Conservation (phyloP, 1,284 basidiomycete genomes). For the Xerocomus nothofagi region DNA sequence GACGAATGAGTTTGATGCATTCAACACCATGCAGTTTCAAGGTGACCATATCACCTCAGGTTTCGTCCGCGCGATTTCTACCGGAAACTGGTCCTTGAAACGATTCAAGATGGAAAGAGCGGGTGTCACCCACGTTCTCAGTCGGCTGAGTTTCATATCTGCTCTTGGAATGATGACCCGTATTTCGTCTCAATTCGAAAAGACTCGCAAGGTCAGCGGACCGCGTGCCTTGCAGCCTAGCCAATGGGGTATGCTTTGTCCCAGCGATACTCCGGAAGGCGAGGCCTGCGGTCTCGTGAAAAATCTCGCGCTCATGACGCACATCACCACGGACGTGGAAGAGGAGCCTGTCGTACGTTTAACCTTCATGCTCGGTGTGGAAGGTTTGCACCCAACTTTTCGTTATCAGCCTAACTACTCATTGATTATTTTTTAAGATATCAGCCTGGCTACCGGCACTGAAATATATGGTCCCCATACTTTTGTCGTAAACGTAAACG, state of each 20-base stretch:
- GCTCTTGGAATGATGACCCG: slow-evolving; percentile 99
- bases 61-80: slow-evolving; percentile 97
- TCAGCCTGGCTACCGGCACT: slow-evolving; percentile 88
- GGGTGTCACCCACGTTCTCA: slow-evolving; percentile 97
- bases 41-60: slow-evolving; percentile 95
- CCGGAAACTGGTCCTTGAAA: slow-evolving; percentile 99
- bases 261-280: slow-evolving; percentile 98
- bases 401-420: slow-evolving; percentile 11
- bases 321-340: slow-evolving; percentile 99
- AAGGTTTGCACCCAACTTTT: slow-evolving; percentile 57
- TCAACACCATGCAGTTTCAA: slow-evolving; percentile 91
- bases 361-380: slow-evolving; percentile 93
- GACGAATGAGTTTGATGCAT: slow-evolving; percentile 94
- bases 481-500: slow-evolving; percentile 97
- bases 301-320: slow-evolving; percentile 98
- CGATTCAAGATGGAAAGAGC: slow-evolving; percentile 99
- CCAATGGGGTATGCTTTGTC: slow-evolving; percentile 99
- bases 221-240: slow-evolving; percentile 96
- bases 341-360: slow-evolving; percentile 92
- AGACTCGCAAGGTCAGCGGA: slow-evolving; percentile 98
- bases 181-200: slow-evolving; percentile 98
- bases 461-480: slow-evolving; percentile 94
- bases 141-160: slow-evolving; percentile 93
- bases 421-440: slow-evolving; percentile 59
- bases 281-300: slow-evolving; percentile 99